A percentile compares a stretch with the other conserved stretches of the same genome.
These are phyloP conservation scores for Globisporangium ultimum DNA, from an alignment of 352 stramenopile genomes.

Conservation along the genomic window DNA sequence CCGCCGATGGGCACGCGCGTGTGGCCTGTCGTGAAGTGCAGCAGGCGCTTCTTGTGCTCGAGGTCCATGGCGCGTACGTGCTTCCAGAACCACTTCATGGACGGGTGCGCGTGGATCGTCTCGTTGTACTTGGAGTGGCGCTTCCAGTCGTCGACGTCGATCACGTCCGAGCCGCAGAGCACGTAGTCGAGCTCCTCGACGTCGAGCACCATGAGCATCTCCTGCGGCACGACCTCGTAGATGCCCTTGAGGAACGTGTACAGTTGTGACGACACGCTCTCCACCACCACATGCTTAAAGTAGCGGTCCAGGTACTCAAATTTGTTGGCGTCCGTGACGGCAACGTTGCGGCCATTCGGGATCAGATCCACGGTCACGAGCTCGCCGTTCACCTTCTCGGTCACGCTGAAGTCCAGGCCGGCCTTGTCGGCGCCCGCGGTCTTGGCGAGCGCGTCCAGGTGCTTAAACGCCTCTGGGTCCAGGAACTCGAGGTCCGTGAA, in stretches of 20 bases:
- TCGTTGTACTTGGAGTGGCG: slow-evolving; percentile 38
- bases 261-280: too few species aligned
- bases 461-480: slow-evolving; percentile 50
- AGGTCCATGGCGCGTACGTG: slow-evolving; percentile 46
- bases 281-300: too few species aligned
- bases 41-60: slow-evolving; percentile 16
- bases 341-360: slow-evolving; percentile 48
- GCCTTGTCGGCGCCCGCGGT: too few species aligned
- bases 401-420: slow-evolving; percentile 22
- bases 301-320: slow-evolving; percentile 51
- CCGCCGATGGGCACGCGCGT: slow-evolving; percentile 22
- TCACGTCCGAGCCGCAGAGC: too few species aligned
- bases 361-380: slow-evolving; percentile 40
- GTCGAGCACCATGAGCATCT: neutral
- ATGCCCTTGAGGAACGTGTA: too few species aligned
- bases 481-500: slow-evolving; percentile 3
- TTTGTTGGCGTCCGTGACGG: slow-evolving; percentile 95
- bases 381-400: slow-evolving; percentile 32
- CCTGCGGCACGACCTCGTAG: too few species aligned
- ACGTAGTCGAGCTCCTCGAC: too few species aligned
- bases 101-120: neutral
- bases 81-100: slow-evolving; percentile 12
- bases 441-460: neutral
- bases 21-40: slow-evolving; percentile 28
- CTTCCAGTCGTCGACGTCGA: slow-evolving; percentile 79